Evolutionary conservation across 306 rosid species (phyloP).

Genomic region (Luffa acutangula): DNA sequence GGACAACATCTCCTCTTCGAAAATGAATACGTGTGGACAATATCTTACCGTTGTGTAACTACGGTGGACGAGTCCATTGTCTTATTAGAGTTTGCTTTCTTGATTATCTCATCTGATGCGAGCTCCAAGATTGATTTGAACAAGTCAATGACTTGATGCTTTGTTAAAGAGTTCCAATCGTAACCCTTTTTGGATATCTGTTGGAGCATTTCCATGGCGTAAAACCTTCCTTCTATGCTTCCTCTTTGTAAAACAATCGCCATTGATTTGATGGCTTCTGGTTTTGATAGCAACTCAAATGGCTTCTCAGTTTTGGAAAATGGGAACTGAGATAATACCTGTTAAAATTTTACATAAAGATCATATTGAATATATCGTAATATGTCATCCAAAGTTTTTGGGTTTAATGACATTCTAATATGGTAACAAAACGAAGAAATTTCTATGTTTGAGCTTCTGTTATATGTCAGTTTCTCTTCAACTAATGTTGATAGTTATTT

Average conservation of each 20-base stretch:
- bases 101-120: constrained; percentile 31
- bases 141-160: constrained; percentile 29
- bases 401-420: too few species aligned
- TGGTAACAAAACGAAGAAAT: too few species aligned
- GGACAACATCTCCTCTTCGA: background rate
- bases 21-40: background rate
- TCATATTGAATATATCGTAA: background rate
- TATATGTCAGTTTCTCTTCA: too few species aligned
- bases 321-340: constrained; percentile 19
- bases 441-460: too few species aligned
- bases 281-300: constrained; percentile 15
- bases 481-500: too few species aligned
- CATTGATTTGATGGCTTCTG: constrained; percentile 26
- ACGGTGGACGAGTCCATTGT: too few species aligned
- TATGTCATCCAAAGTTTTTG: background rate
- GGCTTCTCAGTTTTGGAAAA: constrained; percentile 8
- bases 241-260: constrained; percentile 33
- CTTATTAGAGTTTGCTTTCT: constrained; percentile 17
- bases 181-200: constrained; percentile 17
- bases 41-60: background rate
- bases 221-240: constrained; percentile 28
- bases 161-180: constrained; percentile 25
- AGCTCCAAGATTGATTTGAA: constrained; percentile 41
- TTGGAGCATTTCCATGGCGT: constrained; percentile 27
- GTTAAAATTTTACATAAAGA: background rate